phyloP scores from a whole-genome alignment of 2,329 filamentous ascomycete genomes.

The Fusarium siculi region DNA sequence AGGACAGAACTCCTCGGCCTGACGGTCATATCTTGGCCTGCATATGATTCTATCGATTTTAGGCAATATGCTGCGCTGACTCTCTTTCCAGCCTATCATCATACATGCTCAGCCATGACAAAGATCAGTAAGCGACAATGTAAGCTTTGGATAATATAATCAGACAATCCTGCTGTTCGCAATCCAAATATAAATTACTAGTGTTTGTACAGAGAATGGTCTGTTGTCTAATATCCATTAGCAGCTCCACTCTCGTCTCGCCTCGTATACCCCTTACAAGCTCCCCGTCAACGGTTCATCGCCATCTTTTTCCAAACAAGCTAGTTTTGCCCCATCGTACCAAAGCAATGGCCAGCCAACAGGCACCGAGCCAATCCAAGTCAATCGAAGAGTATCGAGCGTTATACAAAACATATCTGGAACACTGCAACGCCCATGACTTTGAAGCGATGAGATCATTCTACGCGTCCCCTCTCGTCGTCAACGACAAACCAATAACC shows the following conservation, averaged over 20 bases:
- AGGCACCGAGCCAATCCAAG: not conserved
- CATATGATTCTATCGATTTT: accelerated
- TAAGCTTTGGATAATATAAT: not conserved
- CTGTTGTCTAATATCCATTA: not conserved
- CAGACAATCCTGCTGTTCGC: accelerated
- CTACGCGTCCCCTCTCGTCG: not conserved
- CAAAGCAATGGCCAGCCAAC: not conserved
- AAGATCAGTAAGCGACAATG: conserved; percentile 1
- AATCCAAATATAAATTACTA: not conserved
- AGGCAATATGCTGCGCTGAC: not conserved
- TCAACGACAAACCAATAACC: not conserved
- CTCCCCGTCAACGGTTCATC: not conserved
- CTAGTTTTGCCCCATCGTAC: too few species aligned
- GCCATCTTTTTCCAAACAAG: not conserved
- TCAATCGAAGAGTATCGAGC: not conserved
- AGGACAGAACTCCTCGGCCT: accelerated
- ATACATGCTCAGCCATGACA: not conserved
- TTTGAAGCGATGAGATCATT: conserved; percentile 3
- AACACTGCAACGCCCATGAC: conserved; percentile 11
- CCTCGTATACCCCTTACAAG: not conserved
- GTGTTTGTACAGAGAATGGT: too few species aligned
- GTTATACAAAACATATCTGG: conserved; percentile 2
- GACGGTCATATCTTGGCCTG: not conserved
- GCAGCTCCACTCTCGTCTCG: not conserved
- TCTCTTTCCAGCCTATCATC: not conserved